A percentile compares a stretch with the other conserved stretches of the same genome.
These are phyloP conservation scores for Clarireedia homoeocarpa DNA, from an alignment of 2,329 filamentous ascomycete genomes.

Conservation along the genomic window DNA sequence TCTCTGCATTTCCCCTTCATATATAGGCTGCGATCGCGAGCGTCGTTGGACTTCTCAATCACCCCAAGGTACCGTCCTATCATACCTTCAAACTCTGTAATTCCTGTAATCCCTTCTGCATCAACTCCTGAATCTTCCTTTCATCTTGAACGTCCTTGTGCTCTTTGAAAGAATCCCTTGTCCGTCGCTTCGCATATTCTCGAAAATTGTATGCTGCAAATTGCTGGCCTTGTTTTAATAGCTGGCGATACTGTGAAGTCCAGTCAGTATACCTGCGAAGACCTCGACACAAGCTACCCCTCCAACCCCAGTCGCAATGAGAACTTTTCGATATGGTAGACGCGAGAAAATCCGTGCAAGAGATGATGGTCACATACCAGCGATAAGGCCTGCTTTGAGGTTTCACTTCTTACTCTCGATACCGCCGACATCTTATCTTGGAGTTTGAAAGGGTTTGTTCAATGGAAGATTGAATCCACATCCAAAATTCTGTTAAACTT, in stretches of 20 bases:
- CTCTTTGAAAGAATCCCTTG: conserved; percentile 83
- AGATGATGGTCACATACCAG: conserved; percentile 21
- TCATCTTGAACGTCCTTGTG: conserved; percentile 65
- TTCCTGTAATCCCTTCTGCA: conserved; percentile 82
- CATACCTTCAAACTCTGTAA: conserved; percentile 85
- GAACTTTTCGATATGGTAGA: not conserved
- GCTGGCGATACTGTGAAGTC: conserved; percentile 71
- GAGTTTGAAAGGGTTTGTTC: not conserved
- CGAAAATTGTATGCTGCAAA: conserved; percentile 97
- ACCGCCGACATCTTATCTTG: conserved; percentile 23
- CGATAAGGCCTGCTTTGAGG: conserved; percentile 26
- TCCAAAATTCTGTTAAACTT: not conserved
- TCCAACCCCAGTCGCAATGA: not conserved
- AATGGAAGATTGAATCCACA: too few species aligned
- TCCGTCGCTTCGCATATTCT: conserved; percentile 89
- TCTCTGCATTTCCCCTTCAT: not conserved
- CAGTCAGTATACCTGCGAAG: conserved; percentile 5
- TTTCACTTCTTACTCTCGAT: conserved; percentile 22
- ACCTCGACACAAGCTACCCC: not conserved
- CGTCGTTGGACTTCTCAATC: not conserved
- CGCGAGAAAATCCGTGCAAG: not conserved
- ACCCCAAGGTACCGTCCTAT: not conserved
- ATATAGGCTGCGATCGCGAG: too few species aligned
- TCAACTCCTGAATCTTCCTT: conserved; percentile 73
- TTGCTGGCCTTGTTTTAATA: conserved; percentile 77